Evolutionary conservation across 768 basidiomycete genomes (phyloP), one percentile per base, ranked within the genome.

Genomic region (Pulveroboletus sp.): DNA sequence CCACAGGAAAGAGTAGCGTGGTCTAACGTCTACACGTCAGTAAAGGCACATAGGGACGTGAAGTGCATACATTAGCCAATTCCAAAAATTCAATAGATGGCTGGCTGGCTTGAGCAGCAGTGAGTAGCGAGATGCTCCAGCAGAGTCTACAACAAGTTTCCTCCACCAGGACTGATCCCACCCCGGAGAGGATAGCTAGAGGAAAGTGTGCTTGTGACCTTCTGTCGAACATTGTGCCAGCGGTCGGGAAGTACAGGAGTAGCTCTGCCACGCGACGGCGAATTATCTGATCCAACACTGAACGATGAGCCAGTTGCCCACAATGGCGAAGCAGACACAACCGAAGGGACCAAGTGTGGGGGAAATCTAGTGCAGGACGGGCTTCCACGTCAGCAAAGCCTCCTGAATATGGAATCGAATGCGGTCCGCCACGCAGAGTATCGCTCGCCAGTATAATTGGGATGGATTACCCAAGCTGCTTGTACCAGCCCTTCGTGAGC

Each of bases 381-480:
- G 50, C 75, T 49, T 75, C 74, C 10, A 70, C 70, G 57, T 89
- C 87, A 19, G 90, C 69, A 46, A 71, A 87, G 72, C 29, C 74
- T 71, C 46, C 80, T 82, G 42, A 90, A 80, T 43, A 89, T 78
- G 4, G 77, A 78, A 61, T 89, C 89, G 20, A 90, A 75, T 63
- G 81, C 73, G 41, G 75, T 48, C 68, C 88, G 65, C 11, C 83
- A 69, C 21, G 84, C 84, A 14, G 70, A 67, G 40, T 77, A 73
- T 39, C 87, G 78, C 40, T 73, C 67, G 2, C 69, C 66, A 1
- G 79, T 76, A 62, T 85, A 78, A 38, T 70, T 57, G 11, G 86
- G 87, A 62, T 89, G 85, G 0, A 82, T 56, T 63, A 87, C 87
- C 84, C 84, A 90, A 47, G 85, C 82, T 32, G 86, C 84, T 66